phyloP scores from a whole-genome alignment of 768 basidiomycete genomes.

The Mycena metata region DNA sequence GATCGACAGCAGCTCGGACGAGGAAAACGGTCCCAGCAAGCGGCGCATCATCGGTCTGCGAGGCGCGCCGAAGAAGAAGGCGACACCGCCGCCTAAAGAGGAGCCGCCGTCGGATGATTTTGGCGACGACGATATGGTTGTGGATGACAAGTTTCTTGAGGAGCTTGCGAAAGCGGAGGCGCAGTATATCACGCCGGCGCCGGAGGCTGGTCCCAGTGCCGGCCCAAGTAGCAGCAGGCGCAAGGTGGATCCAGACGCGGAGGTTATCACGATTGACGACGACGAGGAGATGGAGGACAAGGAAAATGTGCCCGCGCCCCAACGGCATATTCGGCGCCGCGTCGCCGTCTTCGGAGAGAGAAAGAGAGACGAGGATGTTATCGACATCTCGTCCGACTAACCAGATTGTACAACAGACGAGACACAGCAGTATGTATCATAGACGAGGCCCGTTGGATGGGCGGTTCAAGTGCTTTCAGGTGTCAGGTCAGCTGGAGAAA shows the following conservation, averaged over 20 bases:
- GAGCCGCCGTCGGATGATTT: constrained; percentile 45
- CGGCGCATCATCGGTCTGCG: constrained; percentile 34
- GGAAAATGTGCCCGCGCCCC: constrained; percentile 69
- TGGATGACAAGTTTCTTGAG: constrained; percentile 57
- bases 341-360: constrained; percentile 43
- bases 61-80: constrained; percentile 25
- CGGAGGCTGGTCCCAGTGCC: constrained; percentile 5
- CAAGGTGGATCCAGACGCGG: constrained; percentile 39
- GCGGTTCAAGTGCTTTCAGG: constrained; percentile 34
- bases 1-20: constrained; percentile 48
- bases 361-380: constrained; percentile 57
- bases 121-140: constrained; percentile 48
- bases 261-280: constrained; percentile 39
- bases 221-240: constrained; percentile 36
- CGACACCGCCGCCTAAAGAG: constrained; percentile 17
- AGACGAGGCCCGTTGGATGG: constrained; percentile 27
- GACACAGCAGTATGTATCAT: constrained; percentile 16
- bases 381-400: constrained; percentile 64
- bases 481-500: constrained; percentile 28
- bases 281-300: constrained; percentile 60
- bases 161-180: constrained; percentile 53
- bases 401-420: constrained; percentile 28
- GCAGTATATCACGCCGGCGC: constrained; percentile 30
- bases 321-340: constrained; percentile 63
- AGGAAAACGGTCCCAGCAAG: constrained; percentile 35